Evolutionary conservation across 768 basidiomycete genomes (phyloP).

Genomic region (Glaciozyma antarctica): DNA sequence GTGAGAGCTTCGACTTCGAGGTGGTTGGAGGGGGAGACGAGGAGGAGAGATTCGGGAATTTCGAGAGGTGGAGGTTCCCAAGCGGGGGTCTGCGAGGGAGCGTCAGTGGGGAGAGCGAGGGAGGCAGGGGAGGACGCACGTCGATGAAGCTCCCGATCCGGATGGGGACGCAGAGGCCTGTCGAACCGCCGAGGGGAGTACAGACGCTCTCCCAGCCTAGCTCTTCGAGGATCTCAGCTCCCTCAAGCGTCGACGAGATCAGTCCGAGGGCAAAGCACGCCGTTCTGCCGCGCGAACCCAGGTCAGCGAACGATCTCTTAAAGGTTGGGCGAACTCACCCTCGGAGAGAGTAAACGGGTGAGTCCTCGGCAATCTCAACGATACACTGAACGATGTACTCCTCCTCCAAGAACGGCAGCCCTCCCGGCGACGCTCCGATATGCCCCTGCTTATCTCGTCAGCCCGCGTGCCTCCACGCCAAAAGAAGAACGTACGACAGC

Average conservation of each 20-base stretch:
- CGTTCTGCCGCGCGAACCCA: constrained; percentile 49
- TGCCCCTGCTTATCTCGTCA: constrained; percentile 50
- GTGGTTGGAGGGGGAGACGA: constrained; percentile 58
- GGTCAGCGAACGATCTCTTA: background rate
- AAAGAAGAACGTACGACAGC: constrained; percentile 61
- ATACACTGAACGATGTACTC: constrained; percentile 87
- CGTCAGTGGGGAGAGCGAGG: background rate
- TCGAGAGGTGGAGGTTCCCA: constrained; percentile 15
- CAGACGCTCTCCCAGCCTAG: constrained; percentile 86
- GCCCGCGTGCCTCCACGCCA: background rate
- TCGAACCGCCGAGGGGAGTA: constrained; percentile 73
- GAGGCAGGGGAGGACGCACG: background rate
- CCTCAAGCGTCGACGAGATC: constrained; percentile 81
- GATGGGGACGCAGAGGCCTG: constrained; percentile 82
- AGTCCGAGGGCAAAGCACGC: constrained; percentile 92
- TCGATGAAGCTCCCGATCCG: constrained; percentile 60
- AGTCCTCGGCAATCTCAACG: constrained; percentile 81
- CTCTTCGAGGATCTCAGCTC: constrained; percentile 86
- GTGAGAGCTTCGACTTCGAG: constrained; percentile 74
- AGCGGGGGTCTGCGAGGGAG: constrained; percentile 13
- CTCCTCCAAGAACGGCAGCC: constrained; percentile 88
- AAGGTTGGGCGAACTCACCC: constrained; percentile 54
- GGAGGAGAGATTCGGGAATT: constrained; percentile 13
- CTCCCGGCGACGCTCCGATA: constrained; percentile 44
- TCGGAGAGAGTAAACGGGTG: constrained; percentile 77